Evolutionary conservation across 2,329 filamentous ascomycete genomes (phyloP).

Genomic region (Penicillium sp.): DNA sequence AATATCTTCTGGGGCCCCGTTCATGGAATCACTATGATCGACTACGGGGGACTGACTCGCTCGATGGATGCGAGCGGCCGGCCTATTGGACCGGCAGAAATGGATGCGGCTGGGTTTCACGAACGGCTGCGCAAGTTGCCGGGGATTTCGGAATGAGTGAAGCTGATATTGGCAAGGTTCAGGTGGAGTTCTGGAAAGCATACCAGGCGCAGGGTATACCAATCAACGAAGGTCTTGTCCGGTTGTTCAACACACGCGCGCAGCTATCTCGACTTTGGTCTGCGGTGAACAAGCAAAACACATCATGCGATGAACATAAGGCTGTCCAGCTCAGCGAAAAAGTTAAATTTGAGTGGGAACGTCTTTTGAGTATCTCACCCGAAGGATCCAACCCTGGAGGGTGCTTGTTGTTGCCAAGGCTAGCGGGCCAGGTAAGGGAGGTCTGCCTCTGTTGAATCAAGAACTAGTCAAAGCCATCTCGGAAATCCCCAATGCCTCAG

Average conservation of each 20-base stretch:
- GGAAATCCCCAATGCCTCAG: neutral
- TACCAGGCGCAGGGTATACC: neutral
- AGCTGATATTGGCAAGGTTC: neutral
- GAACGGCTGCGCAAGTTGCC: neutral
- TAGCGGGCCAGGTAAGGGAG: conserved; percentile 1
- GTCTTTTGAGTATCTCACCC: neutral
- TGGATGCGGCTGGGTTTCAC: conserved; percentile 3
- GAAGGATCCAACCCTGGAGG: neutral
- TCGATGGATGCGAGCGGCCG: neutral
- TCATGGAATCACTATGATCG: conserved; percentile 3
- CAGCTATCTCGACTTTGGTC: conserved; percentile 1
- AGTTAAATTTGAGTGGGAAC: neutral
- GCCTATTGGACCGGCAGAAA: neutral
- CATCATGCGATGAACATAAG: neutral
- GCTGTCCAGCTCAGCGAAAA: neutral
- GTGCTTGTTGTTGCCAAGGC: neutral
- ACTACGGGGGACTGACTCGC: neutral
- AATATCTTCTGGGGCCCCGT: neutral
- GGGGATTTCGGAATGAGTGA: conserved; percentile 5
- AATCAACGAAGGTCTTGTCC: neutral
- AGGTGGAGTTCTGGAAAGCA: neutral
- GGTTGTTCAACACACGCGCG: neutral
- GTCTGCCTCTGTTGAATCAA: neutral
- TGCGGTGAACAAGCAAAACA: neutral
- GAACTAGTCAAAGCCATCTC: conserved; percentile 4